Base-by-base conservation (phyloP, 257 asterid genomes). In the Solanum paucissectum region DNA sequence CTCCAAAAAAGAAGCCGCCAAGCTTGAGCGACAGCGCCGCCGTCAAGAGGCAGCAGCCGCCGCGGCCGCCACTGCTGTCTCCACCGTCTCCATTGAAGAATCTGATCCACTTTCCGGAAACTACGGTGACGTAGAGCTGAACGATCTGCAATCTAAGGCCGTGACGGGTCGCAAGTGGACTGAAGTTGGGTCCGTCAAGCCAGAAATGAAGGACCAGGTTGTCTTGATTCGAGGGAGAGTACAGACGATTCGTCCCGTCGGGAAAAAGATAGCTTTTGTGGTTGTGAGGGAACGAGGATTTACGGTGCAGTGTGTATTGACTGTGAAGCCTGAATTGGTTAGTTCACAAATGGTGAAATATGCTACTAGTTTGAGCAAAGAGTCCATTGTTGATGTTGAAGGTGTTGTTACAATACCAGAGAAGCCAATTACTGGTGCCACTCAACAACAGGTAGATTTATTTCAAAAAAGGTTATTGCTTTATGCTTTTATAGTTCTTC, bases 261-360 rank as follows among this genome's bases (percentile, higher is more conserved):
- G 97, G 86, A 95, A 93, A 88, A 97, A 94, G 90, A 93, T 97
- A 88, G 95, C 98, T 4, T 97, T 97, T 33, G 29, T 95, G 44
- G 95, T 95, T 42, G 95, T 97, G 81, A 95, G 99, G 82, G 93
- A 95, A 83, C 86, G 92, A 18, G 98, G 98, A 4, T 95, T 91
- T 84, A 95, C 98, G 2, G 98, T 97, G 52, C 98, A 95, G 88
- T 95, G 98, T 83, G 94, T 97, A 9, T 86, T 95, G 89, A 90
- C 91, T 5, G 98, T 95, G 64, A 92, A 93, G 20, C 89, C 86
- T 7, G 98, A 93, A 58, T 36, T 93, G 84, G 98, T 95, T 62
- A 97, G 99, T 87, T 83, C 88, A 21, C 95, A 93, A 89, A 95
- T 97, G 98, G 95, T 95, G 52, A 95, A 95, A 90, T 97, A 88